Base-by-base conservation (phyloP, 2,329 filamentous ascomycete genomes). In the Cordyceps javanica region DNA sequence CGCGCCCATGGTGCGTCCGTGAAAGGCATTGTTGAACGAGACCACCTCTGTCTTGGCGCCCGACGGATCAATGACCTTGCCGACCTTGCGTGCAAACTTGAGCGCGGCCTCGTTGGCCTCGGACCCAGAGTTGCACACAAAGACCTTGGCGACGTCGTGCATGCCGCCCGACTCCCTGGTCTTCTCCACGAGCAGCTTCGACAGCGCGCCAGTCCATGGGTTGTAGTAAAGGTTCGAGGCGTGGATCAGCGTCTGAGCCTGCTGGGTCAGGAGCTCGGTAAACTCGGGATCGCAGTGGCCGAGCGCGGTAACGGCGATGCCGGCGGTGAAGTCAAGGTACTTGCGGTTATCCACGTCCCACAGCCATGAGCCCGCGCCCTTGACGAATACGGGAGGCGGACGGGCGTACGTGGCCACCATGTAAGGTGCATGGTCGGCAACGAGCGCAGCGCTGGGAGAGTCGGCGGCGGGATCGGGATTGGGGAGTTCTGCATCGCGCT, bases 21-120 rank as follows among this genome's bases (percentile, higher is more conserved):
- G 94, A 80, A 99, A 99, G 39, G 90, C 92, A 66, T 88, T 87
- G 66, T 90, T 77, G 78, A 97, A 99, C 16, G 91, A 96, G 53
- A 97, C 90, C 49, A 99, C 75, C 67, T 97, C 91, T 65, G 83
- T 73, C 76, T 97, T 96, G 21, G 72, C 74, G 49, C 89, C 87
- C 0, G 83, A 83, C 1, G 88, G 84, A 62, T 91, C 87, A 28
- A 86, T 66, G 10, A 84, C 77, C 72, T 93, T 93, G 65, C 91
- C 92, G 23, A 88, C 87, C 75, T 99, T 99, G 65, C 94, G 85
- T 21, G 93, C 89, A 67, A 99, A 97, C 73, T 99, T 99, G 72
- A 99, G 89, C 36, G 93, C 94, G 1, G 93, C 94, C 76, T 99
- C 94, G 72, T 99, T 99, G 69, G 94, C 94, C 75, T 99, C 94